Conservation (phyloP, 108 stramenopile species). For the Schizochytrium sp. region DNA sequence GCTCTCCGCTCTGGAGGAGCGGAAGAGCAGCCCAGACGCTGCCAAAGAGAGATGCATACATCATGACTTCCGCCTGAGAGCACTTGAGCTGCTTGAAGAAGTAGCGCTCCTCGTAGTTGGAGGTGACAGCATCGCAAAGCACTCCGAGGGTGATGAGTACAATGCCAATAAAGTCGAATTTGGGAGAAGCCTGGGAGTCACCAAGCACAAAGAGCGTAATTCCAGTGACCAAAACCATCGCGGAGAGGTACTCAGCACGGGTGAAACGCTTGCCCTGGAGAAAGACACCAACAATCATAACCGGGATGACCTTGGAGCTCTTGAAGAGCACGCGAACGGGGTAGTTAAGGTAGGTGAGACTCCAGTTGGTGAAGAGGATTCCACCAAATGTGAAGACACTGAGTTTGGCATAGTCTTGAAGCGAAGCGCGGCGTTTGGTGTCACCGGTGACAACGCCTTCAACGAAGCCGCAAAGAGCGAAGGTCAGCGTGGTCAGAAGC, state of each 20-base stretch:
- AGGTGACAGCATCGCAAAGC: conserved; percentile 54
- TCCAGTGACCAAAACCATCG: conserved; percentile 15
- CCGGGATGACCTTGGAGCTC: conserved; percentile 55
- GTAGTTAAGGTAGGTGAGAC: conserved; percentile 24
- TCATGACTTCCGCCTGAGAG: conserved; percentile 58
- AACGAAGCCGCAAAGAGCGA: conserved; percentile 48
- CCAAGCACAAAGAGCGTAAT: conserved; percentile 39
- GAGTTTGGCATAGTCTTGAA: conserved; percentile 58
- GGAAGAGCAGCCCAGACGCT: conserved; percentile 17
- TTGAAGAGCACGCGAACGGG: conserved; percentile 42
- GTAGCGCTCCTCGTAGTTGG: conserved; percentile 50
- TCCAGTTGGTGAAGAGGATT: conserved; percentile 46
- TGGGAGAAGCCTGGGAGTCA: conserved; percentile 57
- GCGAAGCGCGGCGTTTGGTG: conserved; percentile 25
- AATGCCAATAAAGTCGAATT: conserved; percentile 44
- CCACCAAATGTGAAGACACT: conserved; percentile 26
- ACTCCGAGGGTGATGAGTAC: conserved; percentile 34
- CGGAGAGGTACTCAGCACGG: conserved; percentile 40
- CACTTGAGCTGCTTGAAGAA: conserved; percentile 57
- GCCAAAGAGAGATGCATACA: conserved; percentile 45
- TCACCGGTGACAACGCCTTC: not conserved
- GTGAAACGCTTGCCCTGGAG: conserved; percentile 57
- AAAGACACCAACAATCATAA: conserved; percentile 54
- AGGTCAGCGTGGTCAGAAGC: conserved; percentile 18
- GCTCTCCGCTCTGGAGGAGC: conserved; percentile 39